phyloP scores from a whole-genome alignment of 495 filamentous ascomycete genomes.

The Daldinia caldariorum region DNA sequence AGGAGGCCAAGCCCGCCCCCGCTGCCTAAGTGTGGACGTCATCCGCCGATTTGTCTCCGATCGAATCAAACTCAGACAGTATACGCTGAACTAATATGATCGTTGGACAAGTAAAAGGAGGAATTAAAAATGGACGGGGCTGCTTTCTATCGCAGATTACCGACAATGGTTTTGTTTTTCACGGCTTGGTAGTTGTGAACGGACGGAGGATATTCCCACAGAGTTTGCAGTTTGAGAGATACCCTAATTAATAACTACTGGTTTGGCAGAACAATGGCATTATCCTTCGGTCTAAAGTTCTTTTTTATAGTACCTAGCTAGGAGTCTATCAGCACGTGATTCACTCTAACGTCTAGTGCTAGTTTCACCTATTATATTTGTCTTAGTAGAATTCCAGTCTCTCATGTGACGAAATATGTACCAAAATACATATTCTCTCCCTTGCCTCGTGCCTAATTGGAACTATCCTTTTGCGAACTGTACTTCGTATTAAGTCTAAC shows the following conservation, averaged over 20 bases:
- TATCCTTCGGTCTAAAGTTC: slow-evolving; percentile 31
- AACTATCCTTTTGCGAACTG: too few relatives aligned
- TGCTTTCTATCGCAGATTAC: slow-evolving; percentile 15
- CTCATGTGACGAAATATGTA: background rate
- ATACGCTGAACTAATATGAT: slow-evolving; percentile 20
- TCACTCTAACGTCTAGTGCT: slow-evolving; percentile 1
- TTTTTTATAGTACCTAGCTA: slow-evolving; percentile 14
- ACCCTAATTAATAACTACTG: slow-evolving; percentile 26
- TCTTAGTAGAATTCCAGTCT: background rate
- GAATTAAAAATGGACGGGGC: background rate
- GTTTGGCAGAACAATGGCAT: slow-evolving; percentile 33
- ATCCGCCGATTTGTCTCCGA: slow-evolving; percentile 15
- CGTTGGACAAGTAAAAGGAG: slow-evolving; percentile 33
- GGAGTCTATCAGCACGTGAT: slow-evolving; percentile 25
- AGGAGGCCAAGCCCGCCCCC: slow-evolving; percentile 35
- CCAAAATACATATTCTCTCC: background rate
- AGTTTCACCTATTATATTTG: background rate
- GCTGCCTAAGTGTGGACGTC: slow-evolving; percentile 10
- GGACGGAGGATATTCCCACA: slow-evolving; percentile 42
- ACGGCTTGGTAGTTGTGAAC: slow-evolving; percentile 8
- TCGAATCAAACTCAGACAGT: slow-evolving; percentile 5
- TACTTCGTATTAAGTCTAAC: too few relatives aligned
- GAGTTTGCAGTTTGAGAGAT: slow-evolving; percentile 42
- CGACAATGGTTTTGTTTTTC: slow-evolving; percentile 14
- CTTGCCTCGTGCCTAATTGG: background rate